phyloP scores from a whole-genome alignment of 1,139 yeast species.

The Taphrina flavorubra region DNA sequence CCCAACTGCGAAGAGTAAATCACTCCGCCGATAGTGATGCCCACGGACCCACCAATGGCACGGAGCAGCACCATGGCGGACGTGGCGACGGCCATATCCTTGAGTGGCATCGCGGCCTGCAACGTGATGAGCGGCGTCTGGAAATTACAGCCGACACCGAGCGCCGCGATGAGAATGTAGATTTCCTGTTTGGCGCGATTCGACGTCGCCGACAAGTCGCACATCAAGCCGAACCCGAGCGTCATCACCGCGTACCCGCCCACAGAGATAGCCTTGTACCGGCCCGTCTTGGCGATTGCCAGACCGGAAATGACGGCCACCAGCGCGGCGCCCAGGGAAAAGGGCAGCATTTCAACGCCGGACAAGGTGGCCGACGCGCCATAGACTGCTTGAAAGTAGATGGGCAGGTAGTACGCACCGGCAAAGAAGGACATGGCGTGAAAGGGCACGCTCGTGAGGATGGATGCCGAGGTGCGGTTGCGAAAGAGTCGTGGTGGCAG shows the following conservation, averaged over 20 bases:
- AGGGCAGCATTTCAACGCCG: slow-evolving; percentile 64
- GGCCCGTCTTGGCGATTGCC: slow-evolving; percentile 57
- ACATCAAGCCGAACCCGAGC: slow-evolving; percentile 62
- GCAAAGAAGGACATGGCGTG: slow-evolving; percentile 59
- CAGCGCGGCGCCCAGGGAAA: slow-evolving; percentile 61
- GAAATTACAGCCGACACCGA: slow-evolving; percentile 61
- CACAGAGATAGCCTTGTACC: slow-evolving; percentile 59
- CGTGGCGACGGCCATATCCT: slow-evolving; percentile 44
- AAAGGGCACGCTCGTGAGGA: slow-evolving; percentile 55
- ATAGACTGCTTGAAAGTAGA: slow-evolving; percentile 63
- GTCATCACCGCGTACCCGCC: slow-evolving; percentile 57
- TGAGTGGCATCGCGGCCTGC: slow-evolving; percentile 63
- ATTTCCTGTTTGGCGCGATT: slow-evolving; percentile 59
- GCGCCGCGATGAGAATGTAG: slow-evolving; percentile 60
- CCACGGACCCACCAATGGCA: slow-evolving; percentile 40
- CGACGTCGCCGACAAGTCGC: slow-evolving; percentile 55
- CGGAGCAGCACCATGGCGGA: slow-evolving; percentile 38
- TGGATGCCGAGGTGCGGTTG: slow-evolving; percentile 54
- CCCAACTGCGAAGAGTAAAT: slow-evolving; percentile 23
- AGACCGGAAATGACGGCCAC: slow-evolving; percentile 59
- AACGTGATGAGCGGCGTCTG: slow-evolving; percentile 62
- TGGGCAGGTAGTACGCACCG: slow-evolving; percentile 57
- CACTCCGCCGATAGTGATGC: slow-evolving; percentile 41
- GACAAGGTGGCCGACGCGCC: slow-evolving; percentile 61
- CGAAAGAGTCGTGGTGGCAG: slow-evolving; percentile 57